Conservation (phyloP, 257 asterid genomes). For the Solanum peruvianum region DNA sequence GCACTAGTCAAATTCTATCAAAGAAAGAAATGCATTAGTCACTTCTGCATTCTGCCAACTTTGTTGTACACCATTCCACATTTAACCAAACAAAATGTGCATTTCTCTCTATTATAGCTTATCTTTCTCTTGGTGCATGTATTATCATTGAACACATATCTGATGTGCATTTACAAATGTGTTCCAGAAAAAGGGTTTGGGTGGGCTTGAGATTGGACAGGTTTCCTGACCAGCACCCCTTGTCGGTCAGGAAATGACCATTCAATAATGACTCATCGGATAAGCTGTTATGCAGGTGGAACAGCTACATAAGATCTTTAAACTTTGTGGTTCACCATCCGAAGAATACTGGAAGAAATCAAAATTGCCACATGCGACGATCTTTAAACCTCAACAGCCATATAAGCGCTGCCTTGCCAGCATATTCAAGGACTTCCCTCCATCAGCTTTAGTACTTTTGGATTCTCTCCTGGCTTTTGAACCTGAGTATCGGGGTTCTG, state of each 20-base stretch:
- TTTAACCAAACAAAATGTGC: neutral
- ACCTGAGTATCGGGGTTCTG: conserved; percentile 56
- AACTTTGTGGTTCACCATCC: conserved; percentile 80
- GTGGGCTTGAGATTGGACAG: neutral
- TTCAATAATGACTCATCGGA: neutral
- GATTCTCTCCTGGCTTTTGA: conserved; percentile 83
- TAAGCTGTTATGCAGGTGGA: conserved; percentile 45
- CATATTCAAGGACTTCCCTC: conserved; percentile 63
- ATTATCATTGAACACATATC: neutral
- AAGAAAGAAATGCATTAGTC: neutral
- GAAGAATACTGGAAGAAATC: conserved; percentile 80
- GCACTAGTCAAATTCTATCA: neutral
- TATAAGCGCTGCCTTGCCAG: conserved; percentile 52
- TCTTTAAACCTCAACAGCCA: conserved; percentile 79
- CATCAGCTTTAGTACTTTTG: conserved; percentile 46
- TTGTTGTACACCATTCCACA: neutral
- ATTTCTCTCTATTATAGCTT: neutral
- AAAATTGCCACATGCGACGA: conserved; percentile 63
- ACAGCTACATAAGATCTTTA: conserved; percentile 75
- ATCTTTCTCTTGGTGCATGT: neutral
- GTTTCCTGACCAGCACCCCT: neutral
- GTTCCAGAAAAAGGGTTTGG: neutral
- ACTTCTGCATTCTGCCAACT: neutral
- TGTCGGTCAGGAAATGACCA: neutral
- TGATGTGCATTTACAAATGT: neutral